A percentile compares a stretch with the other conserved stretches of the same genome.
These are phyloP conservation scores for Sporothrix luriei DNA, from an alignment of 2,329 filamentous ascomycete species.

Conservation along the genomic window DNA sequence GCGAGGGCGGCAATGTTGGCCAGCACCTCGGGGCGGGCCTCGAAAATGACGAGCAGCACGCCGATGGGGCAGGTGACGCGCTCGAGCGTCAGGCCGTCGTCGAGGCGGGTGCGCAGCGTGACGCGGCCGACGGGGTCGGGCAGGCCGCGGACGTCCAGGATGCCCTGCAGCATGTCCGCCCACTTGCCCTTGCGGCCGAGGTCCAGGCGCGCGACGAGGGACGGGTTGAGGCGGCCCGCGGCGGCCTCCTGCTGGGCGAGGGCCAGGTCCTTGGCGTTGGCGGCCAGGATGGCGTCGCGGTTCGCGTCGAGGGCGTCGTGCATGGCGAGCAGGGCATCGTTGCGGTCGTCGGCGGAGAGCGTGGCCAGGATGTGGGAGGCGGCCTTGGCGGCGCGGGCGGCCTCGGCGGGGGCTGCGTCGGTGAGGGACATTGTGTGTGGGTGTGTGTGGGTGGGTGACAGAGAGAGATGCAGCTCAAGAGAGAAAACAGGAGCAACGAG, in stretches of 20 bases:
- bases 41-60: conserved; percentile 97
- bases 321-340: conserved; percentile 81
- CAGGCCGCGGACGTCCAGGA: conserved; percentile 81
- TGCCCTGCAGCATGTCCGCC: conserved; percentile 96
- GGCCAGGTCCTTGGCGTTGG: conserved; percentile 82
- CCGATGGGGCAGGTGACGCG: conserved; percentile 93
- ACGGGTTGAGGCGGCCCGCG: conserved; percentile 74
- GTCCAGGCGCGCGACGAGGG: conserved; percentile 85
- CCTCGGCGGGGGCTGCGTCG: conserved; percentile 75
- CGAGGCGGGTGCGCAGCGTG: conserved; percentile 79
- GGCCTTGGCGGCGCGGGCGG: conserved; percentile 74
- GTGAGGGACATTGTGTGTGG: conserved; percentile 75
- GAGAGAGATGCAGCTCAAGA: not conserved
- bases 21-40: conserved; percentile 95
- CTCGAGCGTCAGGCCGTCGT: conserved; percentile 82
- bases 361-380: conserved; percentile 84
- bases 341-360: conserved; percentile 73
- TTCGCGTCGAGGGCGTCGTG: conserved; percentile 72
- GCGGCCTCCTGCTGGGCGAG: conserved; percentile 68
- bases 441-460: not conserved
- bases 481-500: not conserved
- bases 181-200: conserved; percentile 85
- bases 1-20: conserved; percentile 95
- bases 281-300: conserved; percentile 76
- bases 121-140: conserved; percentile 88